Evolutionary conservation across 345 rosid genomes (phyloP).

Genomic region (Arabidopsis arenosa): DNA sequence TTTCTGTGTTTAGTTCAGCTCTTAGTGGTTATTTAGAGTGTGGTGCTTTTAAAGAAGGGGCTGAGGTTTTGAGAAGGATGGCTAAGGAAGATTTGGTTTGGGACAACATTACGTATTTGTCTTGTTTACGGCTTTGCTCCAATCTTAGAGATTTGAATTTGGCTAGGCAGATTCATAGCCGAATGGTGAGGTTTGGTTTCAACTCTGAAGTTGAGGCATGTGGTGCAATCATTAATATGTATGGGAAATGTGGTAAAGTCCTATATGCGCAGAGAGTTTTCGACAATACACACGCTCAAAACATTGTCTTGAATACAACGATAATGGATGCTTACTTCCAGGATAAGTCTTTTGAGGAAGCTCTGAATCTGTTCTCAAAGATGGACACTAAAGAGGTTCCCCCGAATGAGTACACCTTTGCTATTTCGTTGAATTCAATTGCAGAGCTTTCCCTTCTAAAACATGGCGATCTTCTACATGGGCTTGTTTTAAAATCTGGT

Average conservation of each 20-base stretch:
- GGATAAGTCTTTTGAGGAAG: slow-evolving; percentile 72
- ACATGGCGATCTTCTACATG: slow-evolving; percentile 64
- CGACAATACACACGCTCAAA: slow-evolving; percentile 46
- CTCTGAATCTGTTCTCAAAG: slow-evolving; percentile 56
- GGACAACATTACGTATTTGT: slow-evolving; percentile 63
- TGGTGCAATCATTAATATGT: slow-evolving; percentile 74
- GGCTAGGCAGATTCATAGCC: slow-evolving; percentile 67
- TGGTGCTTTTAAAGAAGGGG: slow-evolving; percentile 56
- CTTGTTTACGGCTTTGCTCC: slow-evolving; percentile 61
- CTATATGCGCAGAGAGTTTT: slow-evolving; percentile 59
- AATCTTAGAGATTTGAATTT: slow-evolving; percentile 56
- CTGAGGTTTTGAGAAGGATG: slow-evolving; percentile 59
- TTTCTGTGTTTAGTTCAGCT: slow-evolving; percentile 60
- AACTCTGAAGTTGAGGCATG: slow-evolving; percentile 46
- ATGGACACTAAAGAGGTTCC: slow-evolving; percentile 50
- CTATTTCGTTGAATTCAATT: slow-evolving; percentile 61
- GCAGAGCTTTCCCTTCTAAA: slow-evolving; percentile 65
- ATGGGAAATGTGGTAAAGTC: slow-evolving; percentile 71
- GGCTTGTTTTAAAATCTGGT: slow-evolving; percentile 55
- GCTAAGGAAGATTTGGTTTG: slow-evolving; percentile 46
- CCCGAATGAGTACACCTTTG: slow-evolving; percentile 78
- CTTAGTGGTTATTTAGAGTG: slow-evolving; percentile 63
- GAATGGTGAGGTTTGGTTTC: slow-evolving; percentile 49
- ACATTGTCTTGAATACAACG: slow-evolving; percentile 71
- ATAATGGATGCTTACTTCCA: slow-evolving; percentile 71